Base-by-base conservation (phyloP, 345 rosid species). In the Sisymbrium irio region DNA sequence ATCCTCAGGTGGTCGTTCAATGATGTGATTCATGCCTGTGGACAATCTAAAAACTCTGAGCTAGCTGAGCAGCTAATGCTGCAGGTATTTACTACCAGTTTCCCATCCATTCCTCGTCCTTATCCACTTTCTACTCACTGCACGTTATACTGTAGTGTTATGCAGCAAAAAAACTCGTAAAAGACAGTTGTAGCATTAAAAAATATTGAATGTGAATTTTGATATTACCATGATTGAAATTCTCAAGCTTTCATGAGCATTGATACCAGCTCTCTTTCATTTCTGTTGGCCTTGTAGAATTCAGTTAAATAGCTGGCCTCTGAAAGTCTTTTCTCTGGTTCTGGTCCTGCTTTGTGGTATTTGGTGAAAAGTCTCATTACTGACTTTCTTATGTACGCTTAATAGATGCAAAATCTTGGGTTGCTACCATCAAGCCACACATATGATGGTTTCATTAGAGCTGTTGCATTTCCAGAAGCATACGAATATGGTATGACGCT, bases 381-480 rank as follows among this genome's bases (percentile, higher is more conserved):
- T 75, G 45, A 75, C 62, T 13, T 50, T 33, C 12, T 50, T 20
- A 51, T 75, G 40, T 80, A 62, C 74, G 56, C 69, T 32, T 32
- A 76, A 69, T 55, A 93, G 98, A 89, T 91, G 96, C 83, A 85
- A 81, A 80, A 79, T 65, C 83, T 91, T 77, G 95, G 97, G 62
- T 60, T 94, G 82, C 78, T 36, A 65, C 96, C 90, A 66, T 82
- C 97, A 59, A 76, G 82, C 22, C 69, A 71, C 67, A 79, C 90
- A 37, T 94, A 83, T 66, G 84, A 88, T 86, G 85, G 86, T 53
- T 87, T 83, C 74, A 25, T 88, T 55, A 86, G 81, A 84, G 97
- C 97, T 50, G 69, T 82, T 84, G 82, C 84, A 39, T 68, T 65
- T 64, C 65, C 63, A 37, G 82, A 65, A 77, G 87, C 86, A 57